Base-by-base conservation (phyloP, 2,329 filamentous ascomycete genomes). In the Shiraia sp. region DNA sequence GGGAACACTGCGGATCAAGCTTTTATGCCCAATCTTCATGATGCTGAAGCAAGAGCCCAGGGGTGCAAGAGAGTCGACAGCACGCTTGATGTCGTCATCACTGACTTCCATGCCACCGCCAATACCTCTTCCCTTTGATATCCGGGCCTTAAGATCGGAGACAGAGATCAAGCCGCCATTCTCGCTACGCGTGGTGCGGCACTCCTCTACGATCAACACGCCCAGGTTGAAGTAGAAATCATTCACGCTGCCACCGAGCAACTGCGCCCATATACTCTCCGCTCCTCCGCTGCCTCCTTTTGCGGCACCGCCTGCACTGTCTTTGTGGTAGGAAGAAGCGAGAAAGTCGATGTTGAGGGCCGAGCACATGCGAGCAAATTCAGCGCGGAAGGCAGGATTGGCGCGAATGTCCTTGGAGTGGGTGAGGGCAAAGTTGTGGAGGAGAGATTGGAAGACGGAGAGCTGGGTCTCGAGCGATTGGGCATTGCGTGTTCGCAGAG, bases 181-280 rank as follows among this genome's bases (percentile, higher is more conserved):
- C 72, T 96, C 92, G 3, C 81, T 82, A 37, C 93, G 79, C 31
- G 90, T 96, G 37, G 86, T 83, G 5, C 90, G 79, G 66, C 93
- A 99, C 6, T 96, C 83, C 70, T 97, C 92, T 5, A 99, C 93
- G 1, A 97, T 88, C 35, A 89, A 81, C n/a, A 97, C 92, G 1
- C 90, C 93, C 32, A 99, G 82, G 75, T 95, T 92, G 70, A 97
- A 97, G 74, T 97, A 99, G 66, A 99, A 99, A 70, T 99, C 93
- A 66, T 96, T 95, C 56, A 99, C 91, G 59, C 85, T 90, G 45
- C 87, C 83, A 22, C 93, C 93, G 14, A 97, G 79, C 49, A 97
- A 82, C 74, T 96, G 91, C 7, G 90, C 87, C 92, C 93, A 97
- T 45, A 96, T 84, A 44, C 86, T 93, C 13, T 82, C 81, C 1